Base-by-base conservation (phyloP, 768 basidiomycete species). In the Serendipita vermifera region DNA sequence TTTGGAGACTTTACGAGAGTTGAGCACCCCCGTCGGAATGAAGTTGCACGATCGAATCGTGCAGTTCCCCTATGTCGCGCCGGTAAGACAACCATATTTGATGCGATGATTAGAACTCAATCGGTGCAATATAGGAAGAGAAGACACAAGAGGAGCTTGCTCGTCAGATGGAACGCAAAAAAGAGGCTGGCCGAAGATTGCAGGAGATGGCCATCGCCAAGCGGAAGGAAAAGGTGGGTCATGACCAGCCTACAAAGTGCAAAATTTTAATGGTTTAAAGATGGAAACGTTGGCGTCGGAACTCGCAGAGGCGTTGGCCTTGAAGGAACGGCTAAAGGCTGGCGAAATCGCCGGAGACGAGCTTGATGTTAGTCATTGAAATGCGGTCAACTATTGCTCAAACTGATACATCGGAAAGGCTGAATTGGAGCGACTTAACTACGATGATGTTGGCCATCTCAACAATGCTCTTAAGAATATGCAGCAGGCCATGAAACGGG, bases 101-200 rank as follows among this genome's bases (percentile, higher is more conserved):
- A 17, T 38, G 36, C 36, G 11, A 38, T n/a, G n/a, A 38, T 38
- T n/a, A 11, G 36, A 17, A 11, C n/a, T n/a, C n/a, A n/a, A n/a
- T n/a, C n/a, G n/a, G n/a, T n/a, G 36, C 17, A 11, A 38, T 29
- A 20, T 51, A 75, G 1, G 84, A 88, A 36, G 88, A 91, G 67
- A 96, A 93, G 69, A 85, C 87, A 0, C 89, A 93, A 60, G 94
- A 97, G 62, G 92, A 97, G 64, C 67, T 96, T 0, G 78, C 81
- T 3, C 76, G 80, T 33, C 77, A 82, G 33, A 73, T 83, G 1
- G 92, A 97, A 68, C 83, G 80, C 67, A 71, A 85, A 56, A 82
- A 77, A 64, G 93, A 97, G 68, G 86, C 91, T 63, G 92, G 90
- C 0, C 76, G 79, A 56, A 82, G 88, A 64, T 67, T 99, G 53